phyloP scores from a whole-genome alignment of 257 asterid genomes.

The Rehmannia glutinosa region DNA sequence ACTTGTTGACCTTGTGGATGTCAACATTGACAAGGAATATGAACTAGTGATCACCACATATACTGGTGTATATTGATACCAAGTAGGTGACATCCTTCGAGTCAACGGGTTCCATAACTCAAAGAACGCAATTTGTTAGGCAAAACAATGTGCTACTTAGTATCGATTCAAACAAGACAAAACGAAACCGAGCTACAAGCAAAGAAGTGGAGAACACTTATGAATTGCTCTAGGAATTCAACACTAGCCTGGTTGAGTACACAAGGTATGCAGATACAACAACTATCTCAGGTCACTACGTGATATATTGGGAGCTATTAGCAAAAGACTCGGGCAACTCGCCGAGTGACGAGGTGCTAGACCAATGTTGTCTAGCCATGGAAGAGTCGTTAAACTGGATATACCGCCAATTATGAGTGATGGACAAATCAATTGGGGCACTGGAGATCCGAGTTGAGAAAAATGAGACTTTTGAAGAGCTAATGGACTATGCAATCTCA shows the following conservation, averaged over 20 bases:
- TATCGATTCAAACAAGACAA: slow-evolving; percentile 35
- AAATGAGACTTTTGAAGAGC: slow-evolving; percentile 34
- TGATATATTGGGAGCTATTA: slow-evolving; percentile 30
- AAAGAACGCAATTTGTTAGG: slow-evolving; percentile 20
- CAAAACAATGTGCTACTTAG: slow-evolving; percentile 32
- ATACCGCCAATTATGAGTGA: slow-evolving; percentile 21
- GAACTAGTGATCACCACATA: slow-evolving; percentile 38
- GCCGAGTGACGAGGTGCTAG: slow-evolving; percentile 15
- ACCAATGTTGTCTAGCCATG: slow-evolving; percentile 31
- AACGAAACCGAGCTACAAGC: slow-evolving; percentile 36
- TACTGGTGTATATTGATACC: slow-evolving; percentile 37
- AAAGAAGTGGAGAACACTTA: slow-evolving; percentile 30
- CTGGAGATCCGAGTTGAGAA: slow-evolving; percentile 33
- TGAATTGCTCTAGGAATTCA: neutral
- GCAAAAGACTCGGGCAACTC: neutral
- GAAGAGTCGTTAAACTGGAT: slow-evolving; percentile 29
- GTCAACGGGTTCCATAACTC: slow-evolving; percentile 34
- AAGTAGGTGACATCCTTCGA: slow-evolving; percentile 37
- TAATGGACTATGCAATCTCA: slow-evolving; percentile 32
- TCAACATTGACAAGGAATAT: slow-evolving; percentile 38
- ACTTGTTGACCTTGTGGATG: slow-evolving; percentile 25
- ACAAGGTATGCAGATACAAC: slow-evolving; percentile 30
- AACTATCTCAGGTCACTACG: slow-evolving; percentile 32
- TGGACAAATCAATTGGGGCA: slow-evolving; percentile 26
- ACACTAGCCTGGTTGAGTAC: slow-evolving; percentile 28